Evolutionary conservation across 768 basidiomycete genomes (phyloP).

Genomic region (Russula ochroleuca): DNA sequence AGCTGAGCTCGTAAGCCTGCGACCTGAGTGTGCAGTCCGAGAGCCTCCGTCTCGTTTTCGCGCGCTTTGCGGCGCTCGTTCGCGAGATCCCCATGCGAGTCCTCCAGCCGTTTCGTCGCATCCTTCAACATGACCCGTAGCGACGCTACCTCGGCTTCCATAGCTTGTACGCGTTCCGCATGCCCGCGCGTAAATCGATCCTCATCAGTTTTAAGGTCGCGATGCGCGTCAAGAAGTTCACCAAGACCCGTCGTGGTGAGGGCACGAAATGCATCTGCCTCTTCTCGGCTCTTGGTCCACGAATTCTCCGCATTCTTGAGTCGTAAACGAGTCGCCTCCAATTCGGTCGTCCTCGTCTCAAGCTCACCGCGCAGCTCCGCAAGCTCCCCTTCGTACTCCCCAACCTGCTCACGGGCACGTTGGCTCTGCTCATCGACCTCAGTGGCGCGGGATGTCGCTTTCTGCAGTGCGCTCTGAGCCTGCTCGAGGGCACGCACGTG

Average conservation of each 20-base stretch:
- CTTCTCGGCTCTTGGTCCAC: slow-evolving; percentile 89
- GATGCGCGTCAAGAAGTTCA: slow-evolving; percentile 82
- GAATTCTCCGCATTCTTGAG: slow-evolving; percentile 82
- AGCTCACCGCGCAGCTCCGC: slow-evolving; percentile 77
- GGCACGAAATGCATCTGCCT: slow-evolving; percentile 85
- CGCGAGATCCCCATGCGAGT: slow-evolving; percentile 56
- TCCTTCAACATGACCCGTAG: slow-evolving; percentile 80
- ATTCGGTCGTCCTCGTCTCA: slow-evolving; percentile 68
- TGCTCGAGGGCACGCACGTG: slow-evolving; percentile 88
- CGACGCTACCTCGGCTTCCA: slow-evolving; percentile 73
- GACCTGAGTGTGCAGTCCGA: slow-evolving; percentile 66
- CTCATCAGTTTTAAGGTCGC: slow-evolving; percentile 79
- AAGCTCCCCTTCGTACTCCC: slow-evolving; percentile 68
- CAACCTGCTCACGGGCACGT: slow-evolving; percentile 64
- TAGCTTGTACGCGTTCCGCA: slow-evolving; percentile 73
- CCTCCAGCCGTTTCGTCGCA: slow-evolving; percentile 63
- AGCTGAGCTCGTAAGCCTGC: slow-evolving; percentile 70
- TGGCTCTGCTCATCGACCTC: slow-evolving; percentile 76
- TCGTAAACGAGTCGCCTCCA: slow-evolving; percentile 60
- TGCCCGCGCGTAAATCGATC: slow-evolving; percentile 71
- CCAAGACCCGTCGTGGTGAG: slow-evolving; percentile 84
- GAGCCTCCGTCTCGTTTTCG: slow-evolving; percentile 61
- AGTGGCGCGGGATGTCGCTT: slow-evolving; percentile 69
- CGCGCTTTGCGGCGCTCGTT: slow-evolving; percentile 64
- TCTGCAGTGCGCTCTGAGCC: slow-evolving; percentile 68